These are phyloP conservation scores for Lactarius akahatsu DNA, from an alignment of 768 basidiomycete species.

Conservation along the genomic window DNA sequence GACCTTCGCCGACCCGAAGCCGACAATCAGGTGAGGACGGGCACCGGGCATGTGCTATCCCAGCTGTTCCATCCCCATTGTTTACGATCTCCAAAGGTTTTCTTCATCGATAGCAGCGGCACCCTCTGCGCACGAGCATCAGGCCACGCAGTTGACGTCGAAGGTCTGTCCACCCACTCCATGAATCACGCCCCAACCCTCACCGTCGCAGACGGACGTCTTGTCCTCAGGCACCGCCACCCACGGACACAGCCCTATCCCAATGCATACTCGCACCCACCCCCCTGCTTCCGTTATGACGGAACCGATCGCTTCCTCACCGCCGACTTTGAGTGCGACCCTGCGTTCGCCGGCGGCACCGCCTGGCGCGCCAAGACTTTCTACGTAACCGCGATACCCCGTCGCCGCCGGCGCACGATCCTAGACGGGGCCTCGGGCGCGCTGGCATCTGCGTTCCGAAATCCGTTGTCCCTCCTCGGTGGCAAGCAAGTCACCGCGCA, in stretches of 20 bases:
- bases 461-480: conserved; percentile 55
- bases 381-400: conserved; percentile 63
- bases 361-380: conserved; percentile 62
- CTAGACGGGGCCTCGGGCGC: conserved; percentile 71
- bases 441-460: conserved; percentile 55
- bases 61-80: not conserved
- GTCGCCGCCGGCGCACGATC: conserved; percentile 64
- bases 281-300: conserved; percentile 67
- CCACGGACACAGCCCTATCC: conserved; percentile 77
- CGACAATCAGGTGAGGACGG: conserved; percentile 66
- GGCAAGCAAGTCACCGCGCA: not conserved
- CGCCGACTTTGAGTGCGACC: conserved; percentile 61
- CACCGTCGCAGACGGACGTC: conserved; percentile 50
- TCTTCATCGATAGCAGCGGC: conserved; percentile 81
- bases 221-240: conserved; percentile 76
- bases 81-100: conserved; percentile 51
- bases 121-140: conserved; percentile 74
- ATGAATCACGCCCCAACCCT: conserved; percentile 5
- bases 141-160: conserved; percentile 80
- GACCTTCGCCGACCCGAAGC: conserved; percentile 65
- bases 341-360: conserved; percentile 48
- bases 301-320: conserved; percentile 56
- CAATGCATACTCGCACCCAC: conserved; percentile 71
- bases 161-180: conserved; percentile 46
- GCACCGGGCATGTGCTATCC: conserved; percentile 1